Evolutionary conservation across 805 yeast genomes (phyloP), one percentile per base, ranked within the genome.

Genomic region (Schizosaccharomyces osmophilus): DNA sequence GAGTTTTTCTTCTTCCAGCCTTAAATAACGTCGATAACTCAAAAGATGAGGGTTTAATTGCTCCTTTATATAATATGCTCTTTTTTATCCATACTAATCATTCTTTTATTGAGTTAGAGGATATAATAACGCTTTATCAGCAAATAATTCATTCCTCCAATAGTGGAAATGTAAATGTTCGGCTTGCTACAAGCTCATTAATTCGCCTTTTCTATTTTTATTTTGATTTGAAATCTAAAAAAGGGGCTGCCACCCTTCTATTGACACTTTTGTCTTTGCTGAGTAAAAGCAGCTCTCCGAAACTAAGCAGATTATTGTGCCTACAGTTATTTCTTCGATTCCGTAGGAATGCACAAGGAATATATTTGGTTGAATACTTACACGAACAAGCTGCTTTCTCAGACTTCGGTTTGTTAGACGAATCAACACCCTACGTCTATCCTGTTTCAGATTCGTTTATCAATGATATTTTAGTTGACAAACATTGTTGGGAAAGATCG

Each of bases 301-400:
- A 3, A 36, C 13, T 9, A 48, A 39, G 45, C 45, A 32, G 64
- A 62, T 45, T 59, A 63, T 15, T 61, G 55, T 58, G 43, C 15
- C 31, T 26, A 36, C 42, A n/a, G 55, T 54, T 45, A 65, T 62
- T 45, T 45, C 51, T 45, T 45, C 51, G 51, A 45, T 45, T 45
- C 13, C 51, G 51, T 19, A 24, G 26, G 13, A 45, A 45, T 45
- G 26, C 26, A 17, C 22, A 71, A 80, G n/a, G 67, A 74, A 4
- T 67, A 69, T 17, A 45, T 45, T 45, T 45, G 51, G 13, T 19
- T 17, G 51, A 45, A 45, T 24, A n/a, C 51, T 45, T 36, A 36
- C 41, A 36, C 41, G 17, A 36, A 13, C 41, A 13, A 36, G 41
- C 41, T 36, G 13, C 41, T 36, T 13, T n/a, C 24, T 45, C 26